Percentiles rank a stretch among this genome's conserved stretches.
Evolutionary conservation across 1,284 basidiomycete species (phyloP).

Genomic region (Trichosporon sp.): DNA sequence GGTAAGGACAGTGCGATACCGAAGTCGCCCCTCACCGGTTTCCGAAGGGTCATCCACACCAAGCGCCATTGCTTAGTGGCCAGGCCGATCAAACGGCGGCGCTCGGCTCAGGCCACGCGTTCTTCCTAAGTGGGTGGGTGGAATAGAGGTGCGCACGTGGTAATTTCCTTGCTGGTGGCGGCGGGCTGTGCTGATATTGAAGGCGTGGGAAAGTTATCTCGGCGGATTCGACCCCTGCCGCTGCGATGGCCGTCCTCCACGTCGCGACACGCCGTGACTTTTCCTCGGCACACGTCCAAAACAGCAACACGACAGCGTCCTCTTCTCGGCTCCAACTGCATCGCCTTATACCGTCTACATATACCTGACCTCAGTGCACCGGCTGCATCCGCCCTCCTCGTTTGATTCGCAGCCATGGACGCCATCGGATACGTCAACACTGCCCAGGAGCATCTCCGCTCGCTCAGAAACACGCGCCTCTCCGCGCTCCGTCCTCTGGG

Average conservation of each 20-base stretch:
- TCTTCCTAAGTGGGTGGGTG: neutral
- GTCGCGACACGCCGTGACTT: constrained; percentile 4
- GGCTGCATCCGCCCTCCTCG: neutral
- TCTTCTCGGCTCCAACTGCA: neutral
- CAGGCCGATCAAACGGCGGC: neutral
- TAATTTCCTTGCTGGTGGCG: neutral
- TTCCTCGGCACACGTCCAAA: neutral
- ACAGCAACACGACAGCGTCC: neutral
- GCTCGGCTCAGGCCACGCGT: neutral
- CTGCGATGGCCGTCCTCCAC: neutral
- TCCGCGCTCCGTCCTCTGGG: constrained; percentile 69
- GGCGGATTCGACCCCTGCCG: neutral
- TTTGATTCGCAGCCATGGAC: constrained; percentile 29
- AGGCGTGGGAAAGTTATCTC: neutral
- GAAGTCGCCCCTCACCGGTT: neutral
- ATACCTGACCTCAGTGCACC: neutral
- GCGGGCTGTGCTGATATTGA: neutral
- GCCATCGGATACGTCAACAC: constrained; percentile 45
- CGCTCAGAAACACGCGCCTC: constrained; percentile 76
- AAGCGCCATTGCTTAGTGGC: neutral
- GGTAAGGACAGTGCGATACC: neutral
- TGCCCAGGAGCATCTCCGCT: constrained; percentile 66
- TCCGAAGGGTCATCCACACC: neutral
- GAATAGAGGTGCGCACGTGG: neutral
- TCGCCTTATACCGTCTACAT: neutral